Conservation (phyloP, 768 basidiomycete genomes). For the Serpula lacrymans region DNA sequence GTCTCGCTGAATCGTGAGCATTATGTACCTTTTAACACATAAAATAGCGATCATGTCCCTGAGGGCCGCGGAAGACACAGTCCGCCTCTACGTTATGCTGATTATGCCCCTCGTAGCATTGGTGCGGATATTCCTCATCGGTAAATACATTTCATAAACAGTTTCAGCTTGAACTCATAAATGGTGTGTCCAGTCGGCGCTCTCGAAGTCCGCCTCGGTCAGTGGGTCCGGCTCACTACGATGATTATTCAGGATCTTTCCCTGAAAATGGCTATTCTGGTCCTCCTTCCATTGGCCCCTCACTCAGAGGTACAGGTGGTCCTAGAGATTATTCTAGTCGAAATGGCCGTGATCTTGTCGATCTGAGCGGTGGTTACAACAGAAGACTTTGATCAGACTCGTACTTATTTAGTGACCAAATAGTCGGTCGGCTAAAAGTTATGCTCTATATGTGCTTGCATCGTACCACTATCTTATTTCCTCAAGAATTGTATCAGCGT, state of each 20-base stretch:
- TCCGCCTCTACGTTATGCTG: constrained; percentile 44
- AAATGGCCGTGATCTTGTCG: constrained; percentile 28
- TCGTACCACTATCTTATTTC: no score
- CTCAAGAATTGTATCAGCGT: no score
- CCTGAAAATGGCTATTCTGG: constrained; percentile 51
- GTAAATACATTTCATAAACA: constrained; percentile 21
- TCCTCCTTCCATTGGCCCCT: constrained; percentile 27
- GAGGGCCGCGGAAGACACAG: constrained; percentile 52
- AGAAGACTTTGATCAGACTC: no score
- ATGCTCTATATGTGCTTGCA: background rate
- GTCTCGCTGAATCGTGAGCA: constrained; percentile 5
- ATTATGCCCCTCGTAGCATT: constrained; percentile 47
- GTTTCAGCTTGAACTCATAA: constrained; percentile 1
- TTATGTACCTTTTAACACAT: background rate
- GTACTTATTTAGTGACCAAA: constrained; percentile 6
- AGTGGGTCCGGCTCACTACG: constrained; percentile 43
- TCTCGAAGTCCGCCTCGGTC: constrained; percentile 64
- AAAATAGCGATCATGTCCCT: constrained; percentile 13
- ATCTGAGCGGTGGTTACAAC: no score
- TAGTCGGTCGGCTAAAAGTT: no score
- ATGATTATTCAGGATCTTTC: constrained; percentile 43
- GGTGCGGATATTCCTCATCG: constrained; percentile 40
- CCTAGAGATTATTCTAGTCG: constrained; percentile 38
- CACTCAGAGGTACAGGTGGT: constrained; percentile 26
- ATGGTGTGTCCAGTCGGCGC: constrained; percentile 51